Evolutionary conservation across 108 stramenopile genomes (phyloP).

Genomic region (Cyclotella atomus): DNA sequence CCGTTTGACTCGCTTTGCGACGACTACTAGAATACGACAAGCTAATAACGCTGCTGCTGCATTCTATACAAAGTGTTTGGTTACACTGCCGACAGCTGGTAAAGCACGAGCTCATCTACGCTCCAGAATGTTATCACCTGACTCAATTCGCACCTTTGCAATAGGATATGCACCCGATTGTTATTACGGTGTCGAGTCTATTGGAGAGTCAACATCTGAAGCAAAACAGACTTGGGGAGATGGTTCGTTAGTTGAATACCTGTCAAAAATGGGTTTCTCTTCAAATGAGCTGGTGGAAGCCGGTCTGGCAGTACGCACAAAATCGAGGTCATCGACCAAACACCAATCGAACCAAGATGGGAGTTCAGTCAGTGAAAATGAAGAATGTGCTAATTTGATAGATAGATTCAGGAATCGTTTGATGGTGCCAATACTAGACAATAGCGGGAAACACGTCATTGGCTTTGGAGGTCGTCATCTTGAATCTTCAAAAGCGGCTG

Average conservation of each 20-base stretch:
- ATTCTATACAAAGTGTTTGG: constrained; percentile 77
- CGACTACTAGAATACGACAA: constrained; percentile 51
- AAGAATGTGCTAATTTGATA: constrained; percentile 55
- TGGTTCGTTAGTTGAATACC: constrained; percentile 81
- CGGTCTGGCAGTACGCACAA: constrained; percentile 78
- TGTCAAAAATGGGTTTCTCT: constrained; percentile 68
- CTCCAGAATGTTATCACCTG: constrained; percentile 64
- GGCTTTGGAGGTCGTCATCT: constrained; percentile 83
- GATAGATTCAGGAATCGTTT: constrained; percentile 84
- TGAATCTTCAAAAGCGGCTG: constrained; percentile 3
- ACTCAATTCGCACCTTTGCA: constrained; percentile 73
- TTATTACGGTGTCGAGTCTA: constrained; percentile 56
- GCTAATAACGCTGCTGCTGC: constrained; percentile 85
- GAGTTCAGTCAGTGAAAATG: constrained; percentile 1
- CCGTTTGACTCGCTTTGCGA: not conserved
- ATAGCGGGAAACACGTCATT: constrained; percentile 61
- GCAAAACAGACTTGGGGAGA: constrained; percentile 49
- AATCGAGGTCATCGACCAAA: constrained; percentile 20
- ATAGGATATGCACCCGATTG: constrained; percentile 92
- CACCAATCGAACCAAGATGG: constrained; percentile 12
- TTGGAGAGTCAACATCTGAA: constrained; percentile 7
- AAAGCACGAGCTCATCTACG: constrained; percentile 71
- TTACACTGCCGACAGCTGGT: constrained; percentile 68
- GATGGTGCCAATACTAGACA: constrained; percentile 83
- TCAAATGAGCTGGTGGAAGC: constrained; percentile 83